A percentile compares a stretch with the other conserved stretches of the same genome.
phyloP scores from a whole-genome alignment of 108 stramenopile species.

The Poteriospumella lacustris region DNA sequence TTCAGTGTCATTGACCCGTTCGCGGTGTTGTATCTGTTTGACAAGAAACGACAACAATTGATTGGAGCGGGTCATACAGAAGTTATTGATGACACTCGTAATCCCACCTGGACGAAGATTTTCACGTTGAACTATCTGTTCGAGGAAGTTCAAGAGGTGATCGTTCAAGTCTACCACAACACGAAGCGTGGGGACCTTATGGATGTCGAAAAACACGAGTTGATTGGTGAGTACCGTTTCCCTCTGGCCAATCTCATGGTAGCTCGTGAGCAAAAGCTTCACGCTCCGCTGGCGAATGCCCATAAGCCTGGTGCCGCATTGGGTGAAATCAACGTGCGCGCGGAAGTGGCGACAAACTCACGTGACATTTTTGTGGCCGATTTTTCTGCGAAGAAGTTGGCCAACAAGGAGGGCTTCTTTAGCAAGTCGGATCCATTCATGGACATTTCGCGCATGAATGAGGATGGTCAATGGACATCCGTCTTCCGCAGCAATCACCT shows the following conservation, averaged over 20 bases:
- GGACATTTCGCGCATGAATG: too few species aligned
- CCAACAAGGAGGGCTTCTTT: too few species aligned
- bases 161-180: not conserved
- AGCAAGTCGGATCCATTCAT: too few species aligned
- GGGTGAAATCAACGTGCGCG: not conserved
- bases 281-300: too few species aligned
- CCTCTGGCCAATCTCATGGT: not conserved
- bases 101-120: not conserved
- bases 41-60: not conserved
- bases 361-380: not conserved
- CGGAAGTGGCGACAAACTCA: not conserved
- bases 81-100: not conserved
- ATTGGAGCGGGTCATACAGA: not conserved
- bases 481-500: too few species aligned
- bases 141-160: not conserved
- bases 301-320: too few species aligned
- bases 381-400: not conserved
- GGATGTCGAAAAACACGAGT: not conserved
- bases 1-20: not conserved
- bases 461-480: too few species aligned
- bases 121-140: not conserved
- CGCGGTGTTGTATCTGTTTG: not conserved
- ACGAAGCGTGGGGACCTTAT: not conserved
- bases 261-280: not conserved
- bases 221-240: not conserved